phyloP scores from a whole-genome alignment of 2,329 filamentous ascomycete species.

The Colletotrichum graminicola region DNA sequence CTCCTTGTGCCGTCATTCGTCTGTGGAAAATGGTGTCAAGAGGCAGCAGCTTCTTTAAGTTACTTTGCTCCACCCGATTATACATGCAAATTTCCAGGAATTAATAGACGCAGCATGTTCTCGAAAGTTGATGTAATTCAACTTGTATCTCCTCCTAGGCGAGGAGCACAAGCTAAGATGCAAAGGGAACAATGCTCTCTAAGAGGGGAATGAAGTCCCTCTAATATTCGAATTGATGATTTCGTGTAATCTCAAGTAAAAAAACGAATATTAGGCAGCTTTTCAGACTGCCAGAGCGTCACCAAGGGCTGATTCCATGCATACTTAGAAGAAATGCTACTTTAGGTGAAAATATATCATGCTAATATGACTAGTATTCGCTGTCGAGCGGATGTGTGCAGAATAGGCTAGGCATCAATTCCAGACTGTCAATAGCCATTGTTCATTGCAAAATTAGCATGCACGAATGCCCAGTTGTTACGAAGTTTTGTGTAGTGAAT shows the following conservation, averaged over 20 bases:
- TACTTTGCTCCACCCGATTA: too few species aligned
- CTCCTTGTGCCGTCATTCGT: too few species aligned
- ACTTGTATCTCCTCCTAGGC: not conserved
- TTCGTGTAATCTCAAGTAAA: not conserved
- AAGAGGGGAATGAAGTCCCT: not conserved
- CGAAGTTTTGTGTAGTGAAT: not conserved
- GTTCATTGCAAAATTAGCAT: not conserved
- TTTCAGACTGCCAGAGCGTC: not conserved
- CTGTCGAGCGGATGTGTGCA: not conserved
- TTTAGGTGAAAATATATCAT: not conserved
- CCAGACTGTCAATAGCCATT: not conserved
- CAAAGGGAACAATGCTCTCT: not conserved
- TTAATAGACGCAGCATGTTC: too few species aligned
- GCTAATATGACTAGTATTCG: not conserved
- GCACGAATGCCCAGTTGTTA: not conserved
- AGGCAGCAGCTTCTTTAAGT: too few species aligned
- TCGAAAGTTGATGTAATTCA: not conserved
- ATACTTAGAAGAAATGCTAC: not conserved
- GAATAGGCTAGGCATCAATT: not conserved
- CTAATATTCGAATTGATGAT: accelerated
- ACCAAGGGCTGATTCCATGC: not conserved
- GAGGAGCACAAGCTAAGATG: not conserved
- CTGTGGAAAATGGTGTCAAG: too few species aligned
- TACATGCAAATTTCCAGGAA: too few species aligned
- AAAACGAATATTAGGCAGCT: not conserved